phyloP scores from a whole-genome alignment of 306 rosid genomes.

The Corylus heterophylla region DNA sequence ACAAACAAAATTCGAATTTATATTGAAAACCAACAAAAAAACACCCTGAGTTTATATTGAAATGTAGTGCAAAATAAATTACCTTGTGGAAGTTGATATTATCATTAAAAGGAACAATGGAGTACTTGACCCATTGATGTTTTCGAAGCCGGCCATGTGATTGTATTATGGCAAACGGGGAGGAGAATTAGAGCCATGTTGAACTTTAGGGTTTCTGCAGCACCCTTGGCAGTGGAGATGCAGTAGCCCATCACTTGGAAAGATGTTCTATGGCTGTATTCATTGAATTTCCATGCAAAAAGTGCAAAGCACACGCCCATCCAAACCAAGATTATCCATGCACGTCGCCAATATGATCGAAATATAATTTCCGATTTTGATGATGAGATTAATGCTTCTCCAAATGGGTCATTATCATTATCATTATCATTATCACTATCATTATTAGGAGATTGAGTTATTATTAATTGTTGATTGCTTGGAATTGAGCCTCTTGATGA shows the following conservation, averaged over 20 bases:
- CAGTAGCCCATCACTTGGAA: conserved; percentile 92
- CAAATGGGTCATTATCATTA: conserved; percentile 17
- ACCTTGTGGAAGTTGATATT: conserved; percentile 86
- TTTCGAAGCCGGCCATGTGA: conserved; percentile 64
- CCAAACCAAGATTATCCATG: conserved; percentile 71
- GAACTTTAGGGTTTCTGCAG: conserved; percentile 81
- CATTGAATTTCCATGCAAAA: conserved; percentile 77
- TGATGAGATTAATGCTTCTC: conserved; percentile 41
- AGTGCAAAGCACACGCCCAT: conserved; percentile 45
- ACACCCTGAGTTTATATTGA: too few species aligned
- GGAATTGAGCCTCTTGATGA: conserved; percentile 38
- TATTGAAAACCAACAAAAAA: not conserved
- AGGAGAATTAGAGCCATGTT: conserved; percentile 86
- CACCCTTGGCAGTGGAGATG: conserved; percentile 79
- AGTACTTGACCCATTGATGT: conserved; percentile 39
- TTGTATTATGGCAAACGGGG: conserved; percentile 76
- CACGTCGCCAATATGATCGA: conserved; percentile 70
- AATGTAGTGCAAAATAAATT: not conserved
- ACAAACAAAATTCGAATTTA: too few species aligned
- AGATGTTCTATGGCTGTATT: conserved; percentile 56
- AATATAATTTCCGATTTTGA: conserved; percentile 53
- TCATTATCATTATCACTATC: too few species aligned
- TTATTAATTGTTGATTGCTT: conserved; percentile 25
- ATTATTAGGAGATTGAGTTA: conserved; percentile 1
- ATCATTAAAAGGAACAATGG: conserved; percentile 71